Evolutionary conservation across 108 stramenopile genomes (phyloP).

Genomic region (Asterionellopsis glacialis): DNA sequence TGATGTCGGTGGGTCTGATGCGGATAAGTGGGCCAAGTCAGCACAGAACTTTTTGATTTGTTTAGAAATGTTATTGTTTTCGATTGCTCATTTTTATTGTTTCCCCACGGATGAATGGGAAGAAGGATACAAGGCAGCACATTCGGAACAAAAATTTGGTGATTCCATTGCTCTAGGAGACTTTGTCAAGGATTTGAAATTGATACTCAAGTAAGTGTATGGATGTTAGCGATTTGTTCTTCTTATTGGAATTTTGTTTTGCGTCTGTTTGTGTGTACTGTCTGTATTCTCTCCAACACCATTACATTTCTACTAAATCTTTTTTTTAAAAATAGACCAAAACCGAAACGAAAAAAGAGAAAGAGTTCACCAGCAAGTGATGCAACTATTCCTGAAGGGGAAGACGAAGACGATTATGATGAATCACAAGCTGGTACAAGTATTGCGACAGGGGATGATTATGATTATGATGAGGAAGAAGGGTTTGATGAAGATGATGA

Average conservation of each 20-base stretch:
- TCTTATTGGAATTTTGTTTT: no score
- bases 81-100: conserved; percentile 89
- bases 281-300: neutral
- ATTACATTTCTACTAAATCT: neutral
- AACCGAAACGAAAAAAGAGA: conserved; percentile 16
- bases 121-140: conserved; percentile 65
- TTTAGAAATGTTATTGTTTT: conserved; percentile 89
- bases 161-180: conserved; percentile 84
- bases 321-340: neutral
- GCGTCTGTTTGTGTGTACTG: conserved; percentile 2
- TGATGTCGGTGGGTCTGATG: conserved; percentile 46
- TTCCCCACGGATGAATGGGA: conserved; percentile 93
- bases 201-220: conserved; percentile 23
- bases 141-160: conserved; percentile 61
- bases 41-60: conserved; percentile 93
- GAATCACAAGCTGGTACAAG: conserved; percentile 1
- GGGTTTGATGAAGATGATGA: neutral
- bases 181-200: conserved; percentile 79
- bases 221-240: neutral
- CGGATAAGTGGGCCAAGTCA: conserved; percentile 68
- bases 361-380: conserved; percentile 15
- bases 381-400: conserved; percentile 26
- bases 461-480: neutral
- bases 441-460: neutral
- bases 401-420: conserved; percentile 9